These are phyloP conservation scores for Puccinia hordei DNA, from an alignment of 1,284 basidiomycete genomes.

Conservation along the genomic window DNA sequence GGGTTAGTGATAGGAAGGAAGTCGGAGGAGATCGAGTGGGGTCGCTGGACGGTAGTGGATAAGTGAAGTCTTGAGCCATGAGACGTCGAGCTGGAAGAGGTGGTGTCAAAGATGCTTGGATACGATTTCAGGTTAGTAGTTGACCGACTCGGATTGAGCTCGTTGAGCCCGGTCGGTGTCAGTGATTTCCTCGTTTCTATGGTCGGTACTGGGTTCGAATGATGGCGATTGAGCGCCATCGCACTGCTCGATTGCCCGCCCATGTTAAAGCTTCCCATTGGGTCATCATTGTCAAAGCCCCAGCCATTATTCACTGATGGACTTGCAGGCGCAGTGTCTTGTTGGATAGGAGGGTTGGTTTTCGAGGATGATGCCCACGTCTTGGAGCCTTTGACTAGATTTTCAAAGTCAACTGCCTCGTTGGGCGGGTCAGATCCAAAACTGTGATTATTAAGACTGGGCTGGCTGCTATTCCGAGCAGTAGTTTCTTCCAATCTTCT, in stretches of 20 bases:
- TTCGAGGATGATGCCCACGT: background rate
- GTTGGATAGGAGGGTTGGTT: background rate
- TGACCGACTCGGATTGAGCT: background rate
- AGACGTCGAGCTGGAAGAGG: background rate
- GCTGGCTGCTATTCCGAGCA: constrained; percentile 54
- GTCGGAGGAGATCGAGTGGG: constrained; percentile 7
- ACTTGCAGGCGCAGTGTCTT: constrained; percentile 14
- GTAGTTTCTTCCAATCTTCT: constrained; percentile 74
- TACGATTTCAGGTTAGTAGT: background rate
- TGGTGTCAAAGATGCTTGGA: background rate
- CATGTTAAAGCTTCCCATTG: background rate
- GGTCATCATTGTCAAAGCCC: constrained; percentile 46
- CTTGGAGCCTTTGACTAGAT: constrained; percentile 55
- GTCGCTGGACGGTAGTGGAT: background rate
- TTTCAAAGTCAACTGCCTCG: constrained; percentile 56
- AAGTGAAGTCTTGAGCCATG: background rate
- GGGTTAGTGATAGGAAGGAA: background rate
- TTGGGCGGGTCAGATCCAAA: constrained; percentile 6
- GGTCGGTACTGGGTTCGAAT: background rate
- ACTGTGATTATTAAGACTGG: constrained; percentile 37
- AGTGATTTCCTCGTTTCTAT: background rate
- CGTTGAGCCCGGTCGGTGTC: background rate
- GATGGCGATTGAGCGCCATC: constrained; percentile 30
- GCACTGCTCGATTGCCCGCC: background rate
- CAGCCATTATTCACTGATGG: constrained; percentile 15